These are phyloP conservation scores for Pythium angustatum DNA, from an alignment of 352 stramenopile species.

Conservation along the genomic window DNA sequence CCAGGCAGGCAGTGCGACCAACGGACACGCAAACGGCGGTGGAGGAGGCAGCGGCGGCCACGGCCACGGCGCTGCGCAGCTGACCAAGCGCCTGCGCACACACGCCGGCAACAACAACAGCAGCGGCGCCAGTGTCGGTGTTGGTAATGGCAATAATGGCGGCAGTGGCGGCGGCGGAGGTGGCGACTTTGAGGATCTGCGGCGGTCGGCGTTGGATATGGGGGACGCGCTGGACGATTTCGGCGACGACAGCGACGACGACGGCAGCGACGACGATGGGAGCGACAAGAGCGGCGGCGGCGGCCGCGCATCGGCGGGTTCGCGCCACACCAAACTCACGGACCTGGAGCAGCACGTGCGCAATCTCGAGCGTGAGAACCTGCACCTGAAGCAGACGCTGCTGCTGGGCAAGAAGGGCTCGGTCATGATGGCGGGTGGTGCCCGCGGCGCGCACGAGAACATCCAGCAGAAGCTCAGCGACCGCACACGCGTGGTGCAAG, in stretches of 20 bases:
- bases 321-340: slow-evolving; percentile 67
- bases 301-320: slow-evolving; percentile 15
- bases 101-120: background rate
- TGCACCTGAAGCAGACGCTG: slow-evolving; percentile 77
- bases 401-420: slow-evolving; percentile 61
- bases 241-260: slow-evolving; percentile 20
- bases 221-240: slow-evolving; percentile 11
- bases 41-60: too few relatives aligned
- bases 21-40: slow-evolving; percentile 1
- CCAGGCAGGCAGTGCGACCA: slow-evolving; percentile 2
- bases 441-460: slow-evolving; percentile 36
- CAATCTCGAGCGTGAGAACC: slow-evolving; percentile 67
- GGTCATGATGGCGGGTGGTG: slow-evolving; percentile 39
- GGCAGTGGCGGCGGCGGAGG: background rate
- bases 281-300: slow-evolving; percentile 28
- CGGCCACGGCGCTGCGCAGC: background rate
- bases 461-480: slow-evolving; percentile 57
- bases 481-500: slow-evolving; percentile 73
- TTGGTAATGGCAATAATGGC: background rate
- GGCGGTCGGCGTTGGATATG: slow-evolving; percentile 6
- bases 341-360: slow-evolving; percentile 74
- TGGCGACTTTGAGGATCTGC: slow-evolving; percentile 4
- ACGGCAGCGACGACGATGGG: slow-evolving; percentile 24
- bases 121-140: background rate
- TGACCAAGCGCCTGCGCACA: slow-evolving; percentile 17